phyloP scores from a whole-genome alignment of 2,329 filamentous ascomycete species.

The Huntiella savannae region DNA sequence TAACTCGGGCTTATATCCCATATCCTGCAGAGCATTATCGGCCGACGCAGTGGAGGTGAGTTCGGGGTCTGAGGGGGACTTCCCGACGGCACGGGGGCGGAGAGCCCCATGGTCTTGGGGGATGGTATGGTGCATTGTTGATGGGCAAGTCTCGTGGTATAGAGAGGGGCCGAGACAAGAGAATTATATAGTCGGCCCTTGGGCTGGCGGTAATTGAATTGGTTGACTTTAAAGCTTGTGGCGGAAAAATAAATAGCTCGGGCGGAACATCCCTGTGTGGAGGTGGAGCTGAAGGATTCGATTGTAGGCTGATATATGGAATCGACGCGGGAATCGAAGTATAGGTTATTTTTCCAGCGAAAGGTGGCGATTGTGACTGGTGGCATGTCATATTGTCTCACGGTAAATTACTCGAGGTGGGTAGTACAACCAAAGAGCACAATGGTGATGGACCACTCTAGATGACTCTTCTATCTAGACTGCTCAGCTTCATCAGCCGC shows the following conservation, averaged over 20 bases:
- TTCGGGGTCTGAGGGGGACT: constrained; percentile 10
- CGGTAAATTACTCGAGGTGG: no score
- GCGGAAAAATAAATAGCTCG: neutral
- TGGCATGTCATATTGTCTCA: no score
- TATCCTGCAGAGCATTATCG: constrained; percentile 41
- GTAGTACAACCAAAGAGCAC: no score
- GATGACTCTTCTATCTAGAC: no score
- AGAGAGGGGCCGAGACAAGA: neutral
- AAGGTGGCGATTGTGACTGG: neutral
- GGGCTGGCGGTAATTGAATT: neutral
- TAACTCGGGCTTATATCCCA: constrained; percentile 49
- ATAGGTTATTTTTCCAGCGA: neutral
- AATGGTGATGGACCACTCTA: no score
- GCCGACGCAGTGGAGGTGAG: constrained; percentile 23
- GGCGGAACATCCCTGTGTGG: neutral
- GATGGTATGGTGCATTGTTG: neutral
- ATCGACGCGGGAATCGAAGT: neutral
- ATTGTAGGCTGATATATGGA: neutral
- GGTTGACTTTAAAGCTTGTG: neutral
- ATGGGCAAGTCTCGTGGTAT: neutral
- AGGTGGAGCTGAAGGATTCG: neutral
- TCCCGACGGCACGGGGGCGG: neutral
- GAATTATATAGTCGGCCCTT: neutral
- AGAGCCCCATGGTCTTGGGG: constrained; percentile 6
- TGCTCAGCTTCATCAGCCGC: no score